Conservation (phyloP, 306 rosid genomes). For the Quercus dentata region DNA sequence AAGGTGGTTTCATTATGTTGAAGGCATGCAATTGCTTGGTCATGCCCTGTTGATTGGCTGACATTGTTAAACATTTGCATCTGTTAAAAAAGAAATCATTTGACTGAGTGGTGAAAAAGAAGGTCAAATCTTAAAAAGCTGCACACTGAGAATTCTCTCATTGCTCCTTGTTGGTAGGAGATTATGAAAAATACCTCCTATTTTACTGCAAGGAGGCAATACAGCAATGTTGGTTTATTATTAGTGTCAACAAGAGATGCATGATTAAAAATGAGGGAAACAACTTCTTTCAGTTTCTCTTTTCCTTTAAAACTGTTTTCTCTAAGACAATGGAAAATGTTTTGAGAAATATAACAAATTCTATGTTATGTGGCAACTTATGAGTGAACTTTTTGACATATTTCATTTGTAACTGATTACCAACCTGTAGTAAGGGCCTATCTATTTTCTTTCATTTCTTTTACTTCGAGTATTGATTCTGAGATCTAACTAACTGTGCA, state of each 20-base stretch:
- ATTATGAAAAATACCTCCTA: background rate
- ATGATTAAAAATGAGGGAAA: background rate
- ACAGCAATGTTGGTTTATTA: background rate
- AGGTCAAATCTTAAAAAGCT: background rate
- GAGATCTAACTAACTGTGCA: background rate
- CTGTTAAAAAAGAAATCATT: background rate
- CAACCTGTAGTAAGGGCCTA: background rate
- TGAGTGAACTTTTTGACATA: background rate
- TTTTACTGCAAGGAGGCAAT: background rate
- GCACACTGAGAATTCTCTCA: background rate
- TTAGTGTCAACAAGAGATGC: slow-evolving; percentile 2
- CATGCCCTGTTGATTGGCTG: background rate
- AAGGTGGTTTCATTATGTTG: background rate
- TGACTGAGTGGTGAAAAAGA: background rate
- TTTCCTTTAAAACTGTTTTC: background rate
- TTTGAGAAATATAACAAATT: background rate
- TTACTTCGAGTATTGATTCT: background rate
- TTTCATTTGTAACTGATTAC: background rate
- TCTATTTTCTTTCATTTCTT: background rate
- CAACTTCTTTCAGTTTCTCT: background rate
- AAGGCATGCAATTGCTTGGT: background rate
- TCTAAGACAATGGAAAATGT: background rate
- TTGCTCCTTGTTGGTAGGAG: background rate
- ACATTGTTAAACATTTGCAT: background rate
- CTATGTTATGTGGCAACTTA: background rate